Evolutionary conservation across 2,329 filamentous ascomycete genomes (phyloP).

Genomic region (Aspergillus tanneri): DNA sequence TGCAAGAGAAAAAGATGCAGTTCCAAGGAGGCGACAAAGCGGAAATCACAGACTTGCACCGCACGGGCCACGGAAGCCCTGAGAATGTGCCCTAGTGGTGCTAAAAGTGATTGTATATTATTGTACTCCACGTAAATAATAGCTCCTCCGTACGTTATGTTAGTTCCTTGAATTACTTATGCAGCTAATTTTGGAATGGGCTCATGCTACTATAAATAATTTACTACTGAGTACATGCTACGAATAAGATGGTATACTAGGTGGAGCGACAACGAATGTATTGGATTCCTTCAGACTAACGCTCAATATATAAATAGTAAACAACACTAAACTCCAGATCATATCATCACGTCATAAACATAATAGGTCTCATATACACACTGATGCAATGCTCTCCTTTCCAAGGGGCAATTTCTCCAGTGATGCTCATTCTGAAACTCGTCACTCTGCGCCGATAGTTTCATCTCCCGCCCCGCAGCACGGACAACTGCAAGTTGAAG

Average conservation of each 20-base stretch:
- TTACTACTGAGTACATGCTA: not conserved
- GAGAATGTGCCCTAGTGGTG: conserved; percentile 21
- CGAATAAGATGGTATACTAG: not conserved
- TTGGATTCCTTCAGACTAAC: conserved; percentile 10
- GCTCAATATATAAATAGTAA: conserved; percentile 2
- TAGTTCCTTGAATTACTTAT: no score
- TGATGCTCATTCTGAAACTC: conserved; percentile 3
- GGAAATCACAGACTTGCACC: conserved; percentile 23
- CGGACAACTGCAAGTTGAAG: conserved; percentile 3
- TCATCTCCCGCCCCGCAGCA: conserved; percentile 2
- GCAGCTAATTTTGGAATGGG: not conserved
- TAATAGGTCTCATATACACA: conserved; percentile 23
- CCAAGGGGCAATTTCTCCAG: conserved; percentile 4
- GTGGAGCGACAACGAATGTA: conserved; percentile 14
- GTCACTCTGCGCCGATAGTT: conserved; percentile 1
- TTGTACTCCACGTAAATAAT: no score
- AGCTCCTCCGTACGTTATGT: no score
- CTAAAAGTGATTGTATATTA: not conserved
- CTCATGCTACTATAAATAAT: not conserved
- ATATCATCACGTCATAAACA: conserved; percentile 27
- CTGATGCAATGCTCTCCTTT: conserved; percentile 5
- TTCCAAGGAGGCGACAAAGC: not conserved
- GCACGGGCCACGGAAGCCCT: conserved; percentile 35
- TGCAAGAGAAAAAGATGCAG: not conserved
- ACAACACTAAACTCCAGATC: conserved; percentile 10